Percentiles rank a stretch among this genome's conserved stretches.
Evolutionary conservation across 2,329 filamentous ascomycete genomes (phyloP).

Genomic region (Zasmidium cellare): DNA sequence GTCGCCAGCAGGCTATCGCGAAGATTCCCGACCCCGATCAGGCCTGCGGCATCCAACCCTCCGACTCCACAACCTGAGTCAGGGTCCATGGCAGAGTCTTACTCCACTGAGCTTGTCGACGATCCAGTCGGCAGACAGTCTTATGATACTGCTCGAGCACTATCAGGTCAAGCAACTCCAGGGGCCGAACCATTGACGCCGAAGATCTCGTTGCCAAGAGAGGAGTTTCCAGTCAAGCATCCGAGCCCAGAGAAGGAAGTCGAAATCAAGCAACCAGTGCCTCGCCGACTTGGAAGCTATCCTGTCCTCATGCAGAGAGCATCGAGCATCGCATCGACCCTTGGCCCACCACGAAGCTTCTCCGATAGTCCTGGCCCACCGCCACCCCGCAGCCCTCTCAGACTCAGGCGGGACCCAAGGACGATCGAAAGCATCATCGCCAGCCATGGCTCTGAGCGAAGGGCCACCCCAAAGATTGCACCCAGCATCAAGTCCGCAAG

Average conservation of each 20-base stretch:
- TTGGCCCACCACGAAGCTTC: slow-evolving; percentile 26
- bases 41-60: slow-evolving; percentile 33
- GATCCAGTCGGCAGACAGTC: slow-evolving; percentile 23
- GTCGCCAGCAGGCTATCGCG: slow-evolving; percentile 18
- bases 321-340: slow-evolving; percentile 32
- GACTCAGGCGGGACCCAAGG: slow-evolving; percentile 27
- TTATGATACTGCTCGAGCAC: slow-evolving; percentile 21
- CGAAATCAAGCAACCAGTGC: slow-evolving; percentile 32
- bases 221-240: slow-evolving; percentile 31
- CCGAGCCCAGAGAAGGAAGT: slow-evolving; percentile 27
- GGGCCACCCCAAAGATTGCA: slow-evolving; percentile 28
- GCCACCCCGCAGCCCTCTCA: slow-evolving; percentile 35
- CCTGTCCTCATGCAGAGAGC: slow-evolving; percentile 31
- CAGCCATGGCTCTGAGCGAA: slow-evolving; percentile 17
- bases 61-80: slow-evolving; percentile 32
- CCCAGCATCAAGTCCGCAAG: slow-evolving; percentile 30
- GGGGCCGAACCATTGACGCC: slow-evolving; percentile 10
- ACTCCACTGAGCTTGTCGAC: slow-evolving; percentile 23
- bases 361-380: slow-evolving; percentile 36
- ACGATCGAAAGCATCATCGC: slow-evolving; percentile 30
- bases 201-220: slow-evolving; percentile 27
- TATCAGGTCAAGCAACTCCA: slow-evolving; percentile 24
- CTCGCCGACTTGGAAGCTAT: slow-evolving; percentile 32
- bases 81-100: slow-evolving; percentile 29
- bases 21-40: slow-evolving; percentile 27